Evolutionary conservation across 2,329 filamentous ascomycete genomes (phyloP), one percentile per base, ranked within the genome.

Genomic region (Endothia cerciana): DNA sequence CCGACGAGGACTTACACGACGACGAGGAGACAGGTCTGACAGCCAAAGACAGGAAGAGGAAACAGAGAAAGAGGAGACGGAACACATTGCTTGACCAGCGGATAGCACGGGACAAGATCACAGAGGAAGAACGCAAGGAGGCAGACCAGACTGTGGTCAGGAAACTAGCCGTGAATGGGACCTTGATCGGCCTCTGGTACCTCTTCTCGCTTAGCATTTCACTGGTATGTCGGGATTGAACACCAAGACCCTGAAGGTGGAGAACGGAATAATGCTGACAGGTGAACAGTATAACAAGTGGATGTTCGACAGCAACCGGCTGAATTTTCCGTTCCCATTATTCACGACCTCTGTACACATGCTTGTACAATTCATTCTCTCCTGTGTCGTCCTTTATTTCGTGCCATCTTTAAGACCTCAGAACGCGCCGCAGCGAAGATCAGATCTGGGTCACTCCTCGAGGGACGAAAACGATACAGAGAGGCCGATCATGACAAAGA

Each of bases 291-390:
- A 98, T 83, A 99, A 99, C 85, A 98, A 97, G 81, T 98, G 95
- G 95, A 98, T 99, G 94, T 98, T 99, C 80, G 91, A 92, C 73
- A 86, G 90, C 68, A 86, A 90, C 71, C 88, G 91, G 71, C 87
- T 96, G 71, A 90, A 97, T 78, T 99, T 99, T 76, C 89, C 92
- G 61, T 98, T 95, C 74, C 95, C 95, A 47, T 85, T 99, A 60
- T 98, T 98, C 78, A 97, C 94, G 13, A 99, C 95, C 3, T 92
- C 92, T 70, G 83, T 95, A 76, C 95, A 99, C 80, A 98, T 98
- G 94, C 81, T 94, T 28, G 93, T 99, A 60, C 95, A 99, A 76
- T 98, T 98, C 78, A 78, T 83, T 19, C 87, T 98, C 51, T 86
- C 95, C 10, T 88, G 85, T 22, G 77, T 91, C 53, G 90, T 97